Evolutionary conservation across 495 filamentous ascomycete species (phyloP).

Genomic region (Penicillium desertorum): DNA sequence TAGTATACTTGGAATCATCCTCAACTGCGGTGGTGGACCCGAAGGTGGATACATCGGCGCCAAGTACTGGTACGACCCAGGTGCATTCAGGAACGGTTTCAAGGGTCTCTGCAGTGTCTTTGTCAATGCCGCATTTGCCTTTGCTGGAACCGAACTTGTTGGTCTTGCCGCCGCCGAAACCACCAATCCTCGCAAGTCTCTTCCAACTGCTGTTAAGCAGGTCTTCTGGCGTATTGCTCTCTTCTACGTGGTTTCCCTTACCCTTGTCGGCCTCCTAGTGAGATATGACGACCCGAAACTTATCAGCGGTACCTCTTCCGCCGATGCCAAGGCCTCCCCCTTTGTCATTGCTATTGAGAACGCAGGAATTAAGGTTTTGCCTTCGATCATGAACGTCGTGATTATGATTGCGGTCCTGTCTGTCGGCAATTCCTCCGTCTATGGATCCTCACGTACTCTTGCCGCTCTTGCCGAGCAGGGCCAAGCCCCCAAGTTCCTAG

Average conservation of each 20-base stretch:
- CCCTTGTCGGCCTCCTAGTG: conserved; percentile 71
- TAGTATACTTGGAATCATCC: conserved; percentile 74
- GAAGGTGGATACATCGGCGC: conserved; percentile 78
- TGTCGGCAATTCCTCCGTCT: conserved; percentile 84
- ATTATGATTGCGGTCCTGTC: conserved; percentile 86
- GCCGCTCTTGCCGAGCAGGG: conserved; percentile 83
- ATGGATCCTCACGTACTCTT: conserved; percentile 82
- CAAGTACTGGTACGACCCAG: conserved; percentile 78
- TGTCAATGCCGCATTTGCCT: conserved; percentile 90
- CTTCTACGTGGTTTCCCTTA: conserved; percentile 78
- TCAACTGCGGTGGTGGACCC: conserved; percentile 78
- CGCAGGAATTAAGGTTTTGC: conserved; percentile 71
- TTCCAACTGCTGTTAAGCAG: conserved; percentile 86
- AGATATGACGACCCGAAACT: conserved; percentile 64
- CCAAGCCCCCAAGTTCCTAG: conserved; percentile 73
- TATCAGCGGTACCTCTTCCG: conserved; percentile 51
- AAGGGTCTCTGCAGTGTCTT: conserved; percentile 93
- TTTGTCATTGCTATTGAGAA: conserved; percentile 87
- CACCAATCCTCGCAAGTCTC: conserved; percentile 78
- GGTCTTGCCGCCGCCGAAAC: conserved; percentile 88
- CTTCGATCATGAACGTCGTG: conserved; percentile 85
- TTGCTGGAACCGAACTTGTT: conserved; percentile 91
- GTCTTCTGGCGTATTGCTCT: conserved; percentile 94
- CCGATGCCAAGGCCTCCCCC: conserved; percentile 74
- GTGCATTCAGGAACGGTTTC: conserved; percentile 90